These are phyloP conservation scores for Chamaecyparis obtusa DNA, from an alignment of 75 land plant species.

Conservation along the genomic window DNA sequence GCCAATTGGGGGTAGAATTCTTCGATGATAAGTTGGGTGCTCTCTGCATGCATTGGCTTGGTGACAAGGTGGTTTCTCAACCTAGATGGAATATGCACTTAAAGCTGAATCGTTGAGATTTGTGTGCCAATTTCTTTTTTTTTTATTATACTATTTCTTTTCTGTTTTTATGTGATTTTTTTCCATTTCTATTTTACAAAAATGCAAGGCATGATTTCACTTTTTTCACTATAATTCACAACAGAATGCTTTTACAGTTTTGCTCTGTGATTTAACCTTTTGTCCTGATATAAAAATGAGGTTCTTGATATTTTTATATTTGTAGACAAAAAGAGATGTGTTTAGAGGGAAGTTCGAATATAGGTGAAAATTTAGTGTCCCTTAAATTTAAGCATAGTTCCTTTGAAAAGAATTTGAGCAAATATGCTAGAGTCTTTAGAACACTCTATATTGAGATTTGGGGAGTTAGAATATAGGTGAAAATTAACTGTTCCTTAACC, in stretches of 20 bases:
- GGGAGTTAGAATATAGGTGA: no score
- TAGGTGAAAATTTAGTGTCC: background rate
- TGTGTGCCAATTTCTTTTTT: background rate
- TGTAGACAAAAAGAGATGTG: background rate
- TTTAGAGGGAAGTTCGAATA: background rate
- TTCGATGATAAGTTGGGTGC: conserved; percentile 96
- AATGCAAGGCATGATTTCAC: background rate
- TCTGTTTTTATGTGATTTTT: background rate
- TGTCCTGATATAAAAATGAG: background rate
- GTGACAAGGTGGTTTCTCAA: conserved; percentile 71
- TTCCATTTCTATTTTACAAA: background rate
- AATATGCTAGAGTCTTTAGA: background rate
- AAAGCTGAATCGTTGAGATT: background rate
- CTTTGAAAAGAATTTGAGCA: background rate
- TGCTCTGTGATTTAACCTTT: background rate
- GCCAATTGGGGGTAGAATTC: conserved; percentile 91
- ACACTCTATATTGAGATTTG: background rate
- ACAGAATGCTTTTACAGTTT: background rate
- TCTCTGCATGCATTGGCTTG: conserved; percentile 98
- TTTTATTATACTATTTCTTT: background rate
- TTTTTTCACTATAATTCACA: background rate
- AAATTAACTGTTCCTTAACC: no score
- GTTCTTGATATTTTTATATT: background rate
- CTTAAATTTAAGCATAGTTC: background rate
- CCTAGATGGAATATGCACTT: background rate